Base-by-base conservation (phyloP, 2,329 filamentous ascomycete genomes). In the Huntiella bhutanensis region DNA sequence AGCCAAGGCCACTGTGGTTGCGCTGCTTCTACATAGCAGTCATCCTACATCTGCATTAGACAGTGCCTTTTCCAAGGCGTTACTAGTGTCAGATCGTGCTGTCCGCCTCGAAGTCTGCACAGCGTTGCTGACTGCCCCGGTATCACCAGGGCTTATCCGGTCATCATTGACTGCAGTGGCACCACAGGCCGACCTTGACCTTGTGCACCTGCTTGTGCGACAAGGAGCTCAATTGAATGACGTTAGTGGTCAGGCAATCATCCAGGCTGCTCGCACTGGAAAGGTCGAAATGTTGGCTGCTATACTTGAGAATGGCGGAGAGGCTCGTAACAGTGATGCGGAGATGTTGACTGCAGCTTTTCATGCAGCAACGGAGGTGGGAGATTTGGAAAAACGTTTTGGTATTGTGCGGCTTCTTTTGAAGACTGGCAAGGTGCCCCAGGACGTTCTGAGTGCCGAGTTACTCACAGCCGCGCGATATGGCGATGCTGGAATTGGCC, bases 261-360 rank as follows among this genome's bases (percentile, higher is more conserved):
- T 75, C 1, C 67, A 71, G 51, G 70, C 72, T 0, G 73, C 69
- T 32, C 63, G 66, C 2, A 64, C 66, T 0, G 72, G 71, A 0
- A 64, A 66, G 0, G 56, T 63, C 0, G 65, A 67, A 3, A 65
- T 75, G 4, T 54, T 76, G 3, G 56, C 61, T 34, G 66, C 75
- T 55, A 58, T 76, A 1, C 57, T 76, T 1, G 62, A 64, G 1
- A 61, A 63, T 17, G 56, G 54, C 0, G 22, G 22, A 10, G 22
- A 28, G 7, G 22, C 22, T 7, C 22, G 22, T 10, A 10, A 7
- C 22, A 54, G 62, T 3, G 55, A 64, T 0, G 16, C 44, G 3
- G 54, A 57, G 5, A 70, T 65, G 0, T 55, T 75, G 3, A 62
- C 66, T 28, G 62, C 64, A 35, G 70, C 67, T 0, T 75, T 76